phyloP scores from a whole-genome alignment of 1,284 basidiomycete species.

The Leccinum solheimii region DNA sequence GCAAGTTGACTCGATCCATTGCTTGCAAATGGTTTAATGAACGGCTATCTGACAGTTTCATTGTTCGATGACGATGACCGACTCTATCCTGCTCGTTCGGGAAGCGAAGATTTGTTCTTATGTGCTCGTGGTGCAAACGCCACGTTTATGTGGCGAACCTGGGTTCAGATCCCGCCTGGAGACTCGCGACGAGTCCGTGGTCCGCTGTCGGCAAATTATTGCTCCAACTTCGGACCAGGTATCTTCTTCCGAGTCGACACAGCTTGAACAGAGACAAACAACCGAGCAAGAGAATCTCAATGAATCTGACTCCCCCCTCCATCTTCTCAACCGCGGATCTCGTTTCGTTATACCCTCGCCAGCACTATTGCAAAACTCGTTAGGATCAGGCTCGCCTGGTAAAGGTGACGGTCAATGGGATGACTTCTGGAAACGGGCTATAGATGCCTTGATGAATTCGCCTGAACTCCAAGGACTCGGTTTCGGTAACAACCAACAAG shows the following conservation, averaged over 20 bases:
- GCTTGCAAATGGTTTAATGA: conserved; percentile 15
- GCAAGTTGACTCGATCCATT: conserved; percentile 41
- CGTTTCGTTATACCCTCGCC: conserved; percentile 46
- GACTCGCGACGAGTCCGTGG: conserved; percentile 60
- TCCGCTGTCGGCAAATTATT: conserved; percentile 76
- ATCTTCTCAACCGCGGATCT: conserved; percentile 49
- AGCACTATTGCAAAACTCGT: conserved; percentile 21
- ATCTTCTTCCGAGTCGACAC: conserved; percentile 33
- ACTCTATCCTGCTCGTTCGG: conserved; percentile 86
- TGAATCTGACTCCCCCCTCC: conserved; percentile 56
- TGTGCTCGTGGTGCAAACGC: conserved; percentile 89
- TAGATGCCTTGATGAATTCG: conserved; percentile 45
- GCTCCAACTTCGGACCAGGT: conserved; percentile 32
- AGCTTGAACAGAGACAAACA: conserved; percentile 35
- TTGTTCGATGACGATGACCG: conserved; percentile 88
- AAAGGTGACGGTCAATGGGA: conserved; percentile 25
- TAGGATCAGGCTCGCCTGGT: conserved; percentile 16
- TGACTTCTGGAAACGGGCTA: conserved; percentile 34
- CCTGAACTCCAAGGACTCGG: conserved; percentile 31
- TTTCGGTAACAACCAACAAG: conserved; percentile 33
- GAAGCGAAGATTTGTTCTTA: conserved; percentile 91
- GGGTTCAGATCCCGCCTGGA: conserved; percentile 81
- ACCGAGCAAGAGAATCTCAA: conserved; percentile 25
- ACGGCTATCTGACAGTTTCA: conserved; percentile 65
- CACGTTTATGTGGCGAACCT: conserved; percentile 86